Evolutionary conservation across 2,329 filamentous ascomycete genomes (phyloP).

Genomic region (Ascochyta fabae): DNA sequence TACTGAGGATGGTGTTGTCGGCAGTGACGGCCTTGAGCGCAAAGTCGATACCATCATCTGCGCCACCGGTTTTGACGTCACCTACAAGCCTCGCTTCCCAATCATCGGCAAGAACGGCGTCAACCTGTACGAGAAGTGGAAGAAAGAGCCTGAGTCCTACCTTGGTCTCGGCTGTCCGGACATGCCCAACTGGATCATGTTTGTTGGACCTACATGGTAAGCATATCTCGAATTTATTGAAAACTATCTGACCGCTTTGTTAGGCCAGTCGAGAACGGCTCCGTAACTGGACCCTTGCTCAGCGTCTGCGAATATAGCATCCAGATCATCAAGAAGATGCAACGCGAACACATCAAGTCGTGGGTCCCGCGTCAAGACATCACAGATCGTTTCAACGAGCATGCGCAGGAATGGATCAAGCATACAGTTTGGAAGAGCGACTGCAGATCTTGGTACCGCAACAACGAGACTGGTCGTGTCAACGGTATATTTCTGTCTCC

Average conservation of each 20-base stretch:
- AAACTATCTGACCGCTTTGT: neutral
- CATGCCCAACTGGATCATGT: conserved; percentile 16
- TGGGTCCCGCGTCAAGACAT: conserved; percentile 51
- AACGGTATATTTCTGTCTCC: conserved; percentile 23
- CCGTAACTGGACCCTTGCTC: conserved; percentile 51
- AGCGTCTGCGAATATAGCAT: conserved; percentile 51
- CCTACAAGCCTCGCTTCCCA: conserved; percentile 51
- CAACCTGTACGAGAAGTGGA: conserved; percentile 50
- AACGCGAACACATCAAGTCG: conserved; percentile 53
- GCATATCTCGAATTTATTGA: neutral
- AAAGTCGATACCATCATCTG: conserved; percentile 46
- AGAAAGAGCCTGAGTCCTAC: conserved; percentile 48
- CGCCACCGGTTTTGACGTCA: conserved; percentile 53
- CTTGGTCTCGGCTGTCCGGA: conserved; percentile 42
- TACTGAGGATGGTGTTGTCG: conserved; percentile 54
- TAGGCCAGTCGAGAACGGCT: conserved; percentile 56
- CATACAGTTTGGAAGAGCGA: conserved; percentile 58
- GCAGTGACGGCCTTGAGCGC: conserved; percentile 49
- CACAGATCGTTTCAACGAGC: conserved; percentile 53
- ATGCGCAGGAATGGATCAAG: conserved; percentile 57
- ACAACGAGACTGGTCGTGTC: conserved; percentile 48
- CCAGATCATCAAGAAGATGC: conserved; percentile 55
- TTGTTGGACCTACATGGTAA: conserved; percentile 35
- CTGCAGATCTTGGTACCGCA: conserved; percentile 56
- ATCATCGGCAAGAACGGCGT: conserved; percentile 49